Evolutionary conservation across 2,329 filamentous ascomycete genomes (phyloP), one percentile per base, ranked within the genome.

Genomic region (Claviceps purpurea): DNA sequence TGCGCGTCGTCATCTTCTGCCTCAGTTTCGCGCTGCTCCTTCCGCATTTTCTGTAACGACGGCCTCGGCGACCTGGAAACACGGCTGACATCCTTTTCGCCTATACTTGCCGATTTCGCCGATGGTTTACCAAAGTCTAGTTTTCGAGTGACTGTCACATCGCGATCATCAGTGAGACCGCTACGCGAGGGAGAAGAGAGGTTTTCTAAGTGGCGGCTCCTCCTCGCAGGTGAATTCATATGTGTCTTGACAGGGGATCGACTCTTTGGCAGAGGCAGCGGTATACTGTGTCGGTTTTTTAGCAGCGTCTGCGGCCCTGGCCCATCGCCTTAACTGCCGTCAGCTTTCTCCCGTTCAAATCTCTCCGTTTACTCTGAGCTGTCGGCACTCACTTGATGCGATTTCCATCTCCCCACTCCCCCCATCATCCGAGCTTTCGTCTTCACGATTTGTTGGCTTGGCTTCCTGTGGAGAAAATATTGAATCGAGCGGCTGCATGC

Each of bases 391-490:
- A 79, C 69, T 77, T 42, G 70, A 68, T 51, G 68, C 75, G 52
- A 78, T 71, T 24, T 77, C 74, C 75, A 79, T 78, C 43, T 76
- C 74, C 58, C 74, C 65, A 63, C 58, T 75, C 61, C 56, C 72
- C 62, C 59, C 58, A 10, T 60, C 60, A 45, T 57, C 55, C n/a
- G 52, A 54, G 16, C 30, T 52, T 43, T 58, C 62, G 55, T 60
- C 34, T 20, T 45, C 68, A 60, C 49, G 57, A 44, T 47, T 59
- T 54, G 34, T 60, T 56, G 56, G 61, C 56, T 46, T 56, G 61
- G 83, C 86, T 58, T 81, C 78, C 14, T 90, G 89, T 20, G 90
- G 95, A 8, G 90, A 96, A 68, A 95, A 95, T 58, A 97, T 81
- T 58, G 81, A 81, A 39, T 91, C 87, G 54, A 95, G 78, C 39